A percentile compares a stretch with the other conserved stretches of the same genome.
Conservation (phyloP, 495 filamentous ascomycete species). For the Tuber borchii region DNA sequence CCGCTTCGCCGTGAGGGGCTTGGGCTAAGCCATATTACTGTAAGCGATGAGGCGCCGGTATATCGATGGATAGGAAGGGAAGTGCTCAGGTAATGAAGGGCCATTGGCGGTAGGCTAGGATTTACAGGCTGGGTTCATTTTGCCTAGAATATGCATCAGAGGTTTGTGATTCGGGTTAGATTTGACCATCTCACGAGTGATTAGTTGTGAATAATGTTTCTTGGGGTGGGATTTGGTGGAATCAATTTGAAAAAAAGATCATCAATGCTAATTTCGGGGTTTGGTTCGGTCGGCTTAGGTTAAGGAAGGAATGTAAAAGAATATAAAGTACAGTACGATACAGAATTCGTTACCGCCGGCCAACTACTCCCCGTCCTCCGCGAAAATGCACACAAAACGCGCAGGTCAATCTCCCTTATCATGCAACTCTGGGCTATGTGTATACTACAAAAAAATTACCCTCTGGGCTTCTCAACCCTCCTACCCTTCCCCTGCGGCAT, state of each 20-base stretch:
- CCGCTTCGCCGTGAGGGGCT: background rate
- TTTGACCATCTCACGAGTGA: background rate
- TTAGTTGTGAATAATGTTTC: background rate
- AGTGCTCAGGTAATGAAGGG: background rate
- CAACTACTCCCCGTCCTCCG: background rate
- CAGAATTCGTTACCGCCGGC: background rate
- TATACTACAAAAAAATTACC: background rate
- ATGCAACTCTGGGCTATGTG: background rate
- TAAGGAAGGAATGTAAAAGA: background rate
- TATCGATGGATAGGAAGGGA: background rate
- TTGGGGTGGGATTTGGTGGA: background rate
- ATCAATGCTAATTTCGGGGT: background rate
- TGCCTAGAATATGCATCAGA: background rate
- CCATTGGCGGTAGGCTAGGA: background rate
- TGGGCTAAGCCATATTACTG: background rate
- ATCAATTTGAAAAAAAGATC: background rate
- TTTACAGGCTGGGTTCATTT: background rate
- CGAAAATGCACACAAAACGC: background rate
- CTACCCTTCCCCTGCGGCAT: conserved; percentile 9
- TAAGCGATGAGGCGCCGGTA: background rate
- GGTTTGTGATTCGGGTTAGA: background rate
- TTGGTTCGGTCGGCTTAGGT: background rate
- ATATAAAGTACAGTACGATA: background rate
- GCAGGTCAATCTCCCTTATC: background rate
- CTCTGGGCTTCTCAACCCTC: background rate